Conservation (phyloP, 2,329 filamentous ascomycete species). For the Coniella lustricola region DNA sequence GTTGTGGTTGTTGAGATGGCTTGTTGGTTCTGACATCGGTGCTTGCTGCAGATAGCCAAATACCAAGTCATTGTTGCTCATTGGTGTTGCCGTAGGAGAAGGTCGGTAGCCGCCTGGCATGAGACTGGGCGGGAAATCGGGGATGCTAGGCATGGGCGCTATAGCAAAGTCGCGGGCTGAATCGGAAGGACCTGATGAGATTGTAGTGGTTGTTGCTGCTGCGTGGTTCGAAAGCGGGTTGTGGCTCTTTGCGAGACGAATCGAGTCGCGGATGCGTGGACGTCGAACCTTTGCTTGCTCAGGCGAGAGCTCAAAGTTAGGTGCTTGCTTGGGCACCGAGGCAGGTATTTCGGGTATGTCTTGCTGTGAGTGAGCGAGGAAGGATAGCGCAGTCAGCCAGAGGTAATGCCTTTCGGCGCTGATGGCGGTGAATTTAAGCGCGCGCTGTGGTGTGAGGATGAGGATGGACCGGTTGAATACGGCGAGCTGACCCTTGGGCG, state of each 20-base stretch:
- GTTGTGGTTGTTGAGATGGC: constrained; percentile 41
- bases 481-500: constrained; percentile 60
- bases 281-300: constrained; percentile 37
- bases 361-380: constrained; percentile 84
- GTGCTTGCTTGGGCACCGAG: constrained; percentile 42
- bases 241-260: constrained; percentile 76
- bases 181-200: constrained; percentile 15
- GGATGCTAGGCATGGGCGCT: constrained; percentile 35
- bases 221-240: constrained; percentile 18
- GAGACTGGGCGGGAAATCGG: constrained; percentile 40
- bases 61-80: not conserved
- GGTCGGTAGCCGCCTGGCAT: constrained; percentile 24
- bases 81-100: not conserved
- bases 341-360: constrained; percentile 65
- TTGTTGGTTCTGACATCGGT: constrained; percentile 31
- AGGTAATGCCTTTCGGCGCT: constrained; percentile 83
- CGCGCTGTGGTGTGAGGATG: constrained; percentile 86
- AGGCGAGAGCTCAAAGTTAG: constrained; percentile 42
- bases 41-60: constrained; percentile 20
- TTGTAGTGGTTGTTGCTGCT: constrained; percentile 15
- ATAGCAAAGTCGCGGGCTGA: constrained; percentile 6
- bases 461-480: constrained; percentile 91
- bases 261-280: constrained; percentile 73
- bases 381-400: constrained; percentile 91
- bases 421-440: constrained; percentile 87